Evolutionary conservation across 2,329 filamentous ascomycete genomes (phyloP).

Genomic region (Septoria linicola): DNA sequence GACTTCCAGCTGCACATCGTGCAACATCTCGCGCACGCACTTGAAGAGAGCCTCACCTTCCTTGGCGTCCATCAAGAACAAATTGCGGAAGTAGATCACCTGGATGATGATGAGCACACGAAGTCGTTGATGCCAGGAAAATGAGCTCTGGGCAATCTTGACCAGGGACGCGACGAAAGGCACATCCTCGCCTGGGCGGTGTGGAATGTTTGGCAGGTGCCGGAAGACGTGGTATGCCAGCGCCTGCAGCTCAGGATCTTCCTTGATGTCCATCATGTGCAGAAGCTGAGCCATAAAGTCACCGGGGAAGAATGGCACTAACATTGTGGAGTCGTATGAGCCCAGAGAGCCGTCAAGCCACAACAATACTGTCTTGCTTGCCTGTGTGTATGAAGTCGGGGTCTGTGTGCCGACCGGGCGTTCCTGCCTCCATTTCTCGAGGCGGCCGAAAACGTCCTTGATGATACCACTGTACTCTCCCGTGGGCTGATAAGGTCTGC

Average conservation of each 20-base stretch:
- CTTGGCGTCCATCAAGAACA: conserved; percentile 76
- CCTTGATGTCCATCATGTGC: conserved; percentile 99
- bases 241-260: conserved; percentile 91
- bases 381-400: conserved; percentile 90
- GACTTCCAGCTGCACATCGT: conserved; percentile 88
- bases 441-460: conserved; percentile 69
- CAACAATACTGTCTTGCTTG: conserved; percentile 89
- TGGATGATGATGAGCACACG: conserved; percentile 97
- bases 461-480: conserved; percentile 73
- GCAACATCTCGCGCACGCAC: conserved; percentile 93
- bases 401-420: conserved; percentile 85
- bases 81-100: conserved; percentile 93
- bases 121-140: conserved; percentile 93
- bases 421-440: conserved; percentile 85
- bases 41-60: conserved; percentile 81
- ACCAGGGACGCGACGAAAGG: conserved; percentile 84
- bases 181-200: conserved; percentile 79
- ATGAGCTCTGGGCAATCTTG: conserved; percentile 77
- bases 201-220: conserved; percentile 91
- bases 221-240: conserved; percentile 96
- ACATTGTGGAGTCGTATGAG: conserved; percentile 87
- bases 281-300: conserved; percentile 88
- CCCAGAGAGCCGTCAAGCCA: conserved; percentile 92
- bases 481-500: conserved; percentile 76
- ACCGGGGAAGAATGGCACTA: conserved; percentile 86